Percentiles rank a stretch among this genome's conserved stretches.
These are phyloP conservation scores for Porphyrellus cyaneotinctus DNA, from an alignment of 768 basidiomycete species.

Conservation along the genomic window DNA sequence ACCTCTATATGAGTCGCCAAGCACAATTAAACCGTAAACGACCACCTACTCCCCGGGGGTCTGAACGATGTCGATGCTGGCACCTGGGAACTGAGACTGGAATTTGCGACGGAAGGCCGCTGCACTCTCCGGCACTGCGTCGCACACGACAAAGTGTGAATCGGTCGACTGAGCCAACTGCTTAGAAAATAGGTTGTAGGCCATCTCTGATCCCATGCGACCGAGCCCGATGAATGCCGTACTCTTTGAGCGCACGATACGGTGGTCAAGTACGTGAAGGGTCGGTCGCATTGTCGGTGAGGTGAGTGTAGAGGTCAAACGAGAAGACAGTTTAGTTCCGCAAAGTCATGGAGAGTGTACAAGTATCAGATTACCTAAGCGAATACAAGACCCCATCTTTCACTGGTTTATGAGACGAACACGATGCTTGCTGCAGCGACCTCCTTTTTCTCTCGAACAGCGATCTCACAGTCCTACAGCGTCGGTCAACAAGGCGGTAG, in stretches of 20 bases:
- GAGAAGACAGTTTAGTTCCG: neutral
- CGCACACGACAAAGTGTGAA: slow-evolving; percentile 71
- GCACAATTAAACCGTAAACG: neutral
- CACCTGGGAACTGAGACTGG: slow-evolving; percentile 51
- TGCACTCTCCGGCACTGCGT: slow-evolving; percentile 60
- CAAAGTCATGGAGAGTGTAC: neutral
- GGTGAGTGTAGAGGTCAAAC: neutral
- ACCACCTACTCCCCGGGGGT: slow-evolving; percentile 71
- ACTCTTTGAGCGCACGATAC: slow-evolving; percentile 41
- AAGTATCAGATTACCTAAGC: slow-evolving; percentile 10
- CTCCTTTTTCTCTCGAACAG: slow-evolving; percentile 77
- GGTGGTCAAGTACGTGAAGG: slow-evolving; percentile 35
- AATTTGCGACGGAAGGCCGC: slow-evolving; percentile 55
- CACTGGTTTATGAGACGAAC: no score
- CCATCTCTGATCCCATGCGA: slow-evolving; percentile 87
- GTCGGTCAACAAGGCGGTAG: slow-evolving; percentile 43
- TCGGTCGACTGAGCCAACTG: slow-evolving; percentile 50
- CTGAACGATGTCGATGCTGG: slow-evolving; percentile 52
- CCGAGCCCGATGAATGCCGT: slow-evolving; percentile 85
- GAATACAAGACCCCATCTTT: no score
- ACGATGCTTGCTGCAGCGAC: slow-evolving; percentile 82
- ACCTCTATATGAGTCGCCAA: slow-evolving; percentile 7
- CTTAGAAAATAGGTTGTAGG: slow-evolving; percentile 78
- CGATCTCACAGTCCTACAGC: slow-evolving; percentile 77
- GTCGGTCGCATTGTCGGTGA: slow-evolving; percentile 48